A percentile compares a stretch with the other conserved stretches of the same genome.
Conservation (phyloP, 257 asterid species). For the Solanum rostratum region DNA sequence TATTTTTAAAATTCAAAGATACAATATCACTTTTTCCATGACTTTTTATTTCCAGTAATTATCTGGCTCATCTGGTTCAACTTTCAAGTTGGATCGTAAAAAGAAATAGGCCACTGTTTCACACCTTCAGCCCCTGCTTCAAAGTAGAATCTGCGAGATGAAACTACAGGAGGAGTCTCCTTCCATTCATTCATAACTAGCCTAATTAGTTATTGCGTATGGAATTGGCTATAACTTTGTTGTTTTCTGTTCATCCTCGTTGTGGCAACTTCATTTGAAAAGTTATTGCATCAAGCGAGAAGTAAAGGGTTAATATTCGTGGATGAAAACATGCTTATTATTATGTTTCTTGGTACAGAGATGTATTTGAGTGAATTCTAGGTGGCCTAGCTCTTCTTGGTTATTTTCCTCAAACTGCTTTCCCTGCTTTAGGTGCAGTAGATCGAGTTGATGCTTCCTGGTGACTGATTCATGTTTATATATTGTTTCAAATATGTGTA, state of each 20-base stretch:
- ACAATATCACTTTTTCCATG: background rate
- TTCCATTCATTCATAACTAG: background rate
- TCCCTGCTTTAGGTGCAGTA: background rate
- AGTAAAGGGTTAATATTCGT: background rate
- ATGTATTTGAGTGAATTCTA: background rate
- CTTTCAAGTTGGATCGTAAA: background rate
- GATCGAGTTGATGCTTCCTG: background rate
- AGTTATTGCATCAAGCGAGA: background rate
- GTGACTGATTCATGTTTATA: background rate
- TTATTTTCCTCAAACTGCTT: background rate
- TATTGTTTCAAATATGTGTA: conserved; percentile 8
- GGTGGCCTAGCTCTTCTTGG: background rate
- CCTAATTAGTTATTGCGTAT: background rate
- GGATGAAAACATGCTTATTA: background rate
- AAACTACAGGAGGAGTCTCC: background rate
- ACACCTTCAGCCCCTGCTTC: background rate
- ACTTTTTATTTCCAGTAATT: background rate
- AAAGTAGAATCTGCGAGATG: background rate
- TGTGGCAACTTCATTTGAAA: background rate
- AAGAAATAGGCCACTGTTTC: background rate
- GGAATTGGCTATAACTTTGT: background rate
- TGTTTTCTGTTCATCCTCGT: background rate
- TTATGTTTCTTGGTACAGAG: background rate
- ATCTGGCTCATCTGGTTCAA: background rate
- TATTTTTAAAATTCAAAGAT: background rate